Base-by-base conservation (phyloP, 768 basidiomycete species). In the Imleria badia region DNA sequence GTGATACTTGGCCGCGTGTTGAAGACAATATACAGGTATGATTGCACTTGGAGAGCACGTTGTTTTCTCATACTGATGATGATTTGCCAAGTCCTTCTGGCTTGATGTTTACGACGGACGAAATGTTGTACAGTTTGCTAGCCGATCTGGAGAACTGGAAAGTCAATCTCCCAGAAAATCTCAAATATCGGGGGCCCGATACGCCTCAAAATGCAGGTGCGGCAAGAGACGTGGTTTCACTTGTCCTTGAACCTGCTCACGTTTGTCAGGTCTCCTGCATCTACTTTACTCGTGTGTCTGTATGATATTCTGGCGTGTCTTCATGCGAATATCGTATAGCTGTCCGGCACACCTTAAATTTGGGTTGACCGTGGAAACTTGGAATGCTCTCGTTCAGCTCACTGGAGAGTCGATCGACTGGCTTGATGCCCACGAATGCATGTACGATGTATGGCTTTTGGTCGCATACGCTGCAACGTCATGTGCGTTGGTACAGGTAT, bases 221-320 rank as follows among this genome's bases (percentile, higher is more conserved):
- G 83, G 73, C 23, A 31, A 23, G 20, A 35, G 43, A 19, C 45
- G 34, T 29, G 54, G 47, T 42, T 34, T 22, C 5, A 26, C 29
- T 36, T 30, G 22, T 33, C 3, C n/a, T 44, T 19, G 44, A 42
- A 40, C 29, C 15, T 45, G 51, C 54, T 59, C 30, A 58, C 50
- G 26, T 51, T 30, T 17, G 29, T 20, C 61, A 91, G 95, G 96
- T 39, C 76, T 97, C 51, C 77, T 99, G 22, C 94, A 97, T 71
- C 72, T 98, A 48, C 78, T 93, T 38, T 94, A 91, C 69, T 83
- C 89, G 30, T 93, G 91, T 66, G 86, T 98, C 41, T 87, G 86
- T 61, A 97, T 98, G 85, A 90, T 98, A 71, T 95, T 97, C 74
- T 97, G 93, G 86, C 88, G 96, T 46, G 94, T 97, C 31, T 98